Conservation (phyloP, 768 basidiomycete genomes). For the Lactarius akahatsu region DNA sequence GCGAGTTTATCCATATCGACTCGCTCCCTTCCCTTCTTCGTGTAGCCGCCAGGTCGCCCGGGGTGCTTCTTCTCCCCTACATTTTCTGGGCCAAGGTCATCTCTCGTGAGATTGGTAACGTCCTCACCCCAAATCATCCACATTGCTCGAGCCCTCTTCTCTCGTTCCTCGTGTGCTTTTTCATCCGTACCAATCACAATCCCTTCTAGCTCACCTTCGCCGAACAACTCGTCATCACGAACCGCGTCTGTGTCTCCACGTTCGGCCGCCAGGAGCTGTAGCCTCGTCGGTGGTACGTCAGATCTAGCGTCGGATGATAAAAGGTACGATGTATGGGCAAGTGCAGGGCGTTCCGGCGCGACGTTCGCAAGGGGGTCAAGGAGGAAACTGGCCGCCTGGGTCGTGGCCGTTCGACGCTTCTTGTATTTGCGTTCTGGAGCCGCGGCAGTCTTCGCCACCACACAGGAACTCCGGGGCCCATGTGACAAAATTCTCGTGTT, state of each 20-base stretch:
- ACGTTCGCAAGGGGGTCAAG: constrained; percentile 53
- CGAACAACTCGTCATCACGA: constrained; percentile 70
- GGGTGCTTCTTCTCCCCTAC: constrained; percentile 25
- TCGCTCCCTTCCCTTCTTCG: constrained; percentile 40
- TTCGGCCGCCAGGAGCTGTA: constrained; percentile 57
- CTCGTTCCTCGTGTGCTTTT: constrained; percentile 24
- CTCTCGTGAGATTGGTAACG: constrained; percentile 9
- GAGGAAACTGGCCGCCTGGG: constrained; percentile 54
- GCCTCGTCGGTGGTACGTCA: constrained; percentile 51
- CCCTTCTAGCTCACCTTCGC: constrained; percentile 63
- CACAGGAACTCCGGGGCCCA: neutral
- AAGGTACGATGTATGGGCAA: constrained; percentile 46
- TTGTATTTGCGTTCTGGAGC: constrained; percentile 34
- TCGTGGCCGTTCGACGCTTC: constrained; percentile 37
- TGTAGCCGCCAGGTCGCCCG: constrained; percentile 19
- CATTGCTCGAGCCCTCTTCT: constrained; percentile 26
- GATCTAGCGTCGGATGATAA: constrained; percentile 45
- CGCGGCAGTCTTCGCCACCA: constrained; percentile 6
- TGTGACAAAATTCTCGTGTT: neutral
- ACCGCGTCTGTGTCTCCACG: constrained; percentile 60
- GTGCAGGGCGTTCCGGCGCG: constrained; percentile 8
- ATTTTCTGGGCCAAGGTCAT: constrained; percentile 11
- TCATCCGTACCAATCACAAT: constrained; percentile 49
- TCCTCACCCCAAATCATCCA: constrained; percentile 26
- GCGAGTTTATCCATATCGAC: constrained; percentile 59